These are phyloP conservation scores for Podospora conica DNA, from an alignment of 495 filamentous ascomycete species.

Conservation along the genomic window DNA sequence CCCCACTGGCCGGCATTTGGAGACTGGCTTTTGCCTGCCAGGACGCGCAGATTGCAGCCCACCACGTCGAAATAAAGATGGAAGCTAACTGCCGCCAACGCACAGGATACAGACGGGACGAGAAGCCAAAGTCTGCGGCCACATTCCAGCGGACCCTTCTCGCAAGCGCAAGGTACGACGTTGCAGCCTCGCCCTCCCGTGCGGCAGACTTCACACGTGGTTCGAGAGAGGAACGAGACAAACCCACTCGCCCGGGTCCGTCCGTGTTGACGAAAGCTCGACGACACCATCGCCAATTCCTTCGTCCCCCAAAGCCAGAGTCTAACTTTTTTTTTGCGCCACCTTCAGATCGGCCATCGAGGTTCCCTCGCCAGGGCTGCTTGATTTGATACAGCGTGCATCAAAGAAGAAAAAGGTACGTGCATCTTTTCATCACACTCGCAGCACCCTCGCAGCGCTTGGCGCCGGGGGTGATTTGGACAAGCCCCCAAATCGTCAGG, in stretches of 20 bases:
- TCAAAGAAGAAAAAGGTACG: constrained; percentile 8
- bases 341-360: background rate
- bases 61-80: background rate
- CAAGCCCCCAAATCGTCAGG: constrained; percentile 15
- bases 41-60: background rate
- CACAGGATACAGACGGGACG: background rate
- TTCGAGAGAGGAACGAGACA: background rate
- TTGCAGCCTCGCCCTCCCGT: background rate
- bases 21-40: background rate
- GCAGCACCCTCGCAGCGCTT: constrained; percentile 12
- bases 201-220: constrained; percentile 4
- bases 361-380: background rate
- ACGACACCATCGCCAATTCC: background rate
- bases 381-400: background rate
- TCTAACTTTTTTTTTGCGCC: constrained; percentile 4
- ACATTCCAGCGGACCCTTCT: background rate
- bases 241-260: background rate
- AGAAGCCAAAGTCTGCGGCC: background rate
- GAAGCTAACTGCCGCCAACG: background rate
- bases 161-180: constrained; percentile 10
- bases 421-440: constrained; percentile 11
- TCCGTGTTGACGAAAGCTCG: background rate
- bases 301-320: background rate
- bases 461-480: constrained; percentile 5
- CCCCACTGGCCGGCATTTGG: background rate